Conservation (phyloP, 163 green algal species). For the Scenedesmus sp. region DNA sequence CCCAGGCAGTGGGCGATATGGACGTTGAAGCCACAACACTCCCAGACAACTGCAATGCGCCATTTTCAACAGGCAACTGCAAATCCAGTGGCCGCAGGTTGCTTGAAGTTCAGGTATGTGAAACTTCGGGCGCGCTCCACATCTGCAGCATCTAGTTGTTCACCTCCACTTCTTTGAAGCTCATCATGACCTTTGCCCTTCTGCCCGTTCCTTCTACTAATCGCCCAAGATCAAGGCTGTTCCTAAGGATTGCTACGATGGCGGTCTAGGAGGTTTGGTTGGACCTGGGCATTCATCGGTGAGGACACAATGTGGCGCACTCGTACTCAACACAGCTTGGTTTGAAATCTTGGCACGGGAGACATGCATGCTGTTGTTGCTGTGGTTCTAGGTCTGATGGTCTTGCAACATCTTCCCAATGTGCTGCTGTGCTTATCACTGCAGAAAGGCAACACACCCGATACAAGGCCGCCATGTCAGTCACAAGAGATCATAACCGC, state of each 20-base stretch:
- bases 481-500: neutral
- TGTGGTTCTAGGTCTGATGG: too few species aligned
- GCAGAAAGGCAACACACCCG: neutral
- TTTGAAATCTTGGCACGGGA: too few species aligned
- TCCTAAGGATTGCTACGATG: neutral
- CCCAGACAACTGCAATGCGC: neutral
- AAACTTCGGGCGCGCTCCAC: too few species aligned
- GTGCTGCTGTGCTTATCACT: neutral
- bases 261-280: neutral
- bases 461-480: neutral
- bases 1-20: neutral
- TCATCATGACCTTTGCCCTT: too few species aligned
- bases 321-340: too few species aligned
- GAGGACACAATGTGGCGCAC: neutral
- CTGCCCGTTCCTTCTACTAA: too few species aligned
- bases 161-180: too few species aligned
- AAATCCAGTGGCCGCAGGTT: neutral
- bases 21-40: neutral
- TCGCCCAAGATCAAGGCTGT: neutral
- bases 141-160: neutral
- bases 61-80: neutral
- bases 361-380: too few species aligned
- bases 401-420: too few species aligned
- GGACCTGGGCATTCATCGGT: neutral
- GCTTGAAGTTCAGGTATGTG: neutral